phyloP scores from a whole-genome alignment of 495 filamentous ascomycete species.

The Corynascus novoguineensis region DNA sequence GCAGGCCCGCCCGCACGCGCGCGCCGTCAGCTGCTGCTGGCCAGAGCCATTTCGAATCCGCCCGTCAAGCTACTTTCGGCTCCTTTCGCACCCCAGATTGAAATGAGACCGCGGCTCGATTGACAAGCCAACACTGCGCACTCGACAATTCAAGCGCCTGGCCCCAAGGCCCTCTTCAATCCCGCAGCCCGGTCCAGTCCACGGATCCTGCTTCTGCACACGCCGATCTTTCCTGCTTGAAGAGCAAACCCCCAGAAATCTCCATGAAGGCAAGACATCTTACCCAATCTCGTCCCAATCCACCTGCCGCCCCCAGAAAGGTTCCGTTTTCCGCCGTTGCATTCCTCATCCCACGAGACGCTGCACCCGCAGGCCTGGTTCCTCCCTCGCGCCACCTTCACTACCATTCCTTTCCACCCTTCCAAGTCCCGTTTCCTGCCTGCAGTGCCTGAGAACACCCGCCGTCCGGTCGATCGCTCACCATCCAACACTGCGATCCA shows the following conservation, averaged over 20 bases:
- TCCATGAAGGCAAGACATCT: conserved; percentile 10
- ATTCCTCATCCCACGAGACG: conserved; percentile 19
- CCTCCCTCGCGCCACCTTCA: neutral
- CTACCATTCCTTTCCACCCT: neutral
- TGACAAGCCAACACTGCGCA: too few relatives aligned
- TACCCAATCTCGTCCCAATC: conserved; percentile 7
- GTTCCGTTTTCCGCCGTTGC: conserved; percentile 16
- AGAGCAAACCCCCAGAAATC: neutral
- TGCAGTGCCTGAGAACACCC: neutral
- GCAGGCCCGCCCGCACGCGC: neutral
- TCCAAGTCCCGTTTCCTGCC: neutral
- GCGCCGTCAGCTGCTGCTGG: neutral
- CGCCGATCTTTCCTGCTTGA: conserved; percentile 18
- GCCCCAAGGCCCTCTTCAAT: conserved; percentile 2
- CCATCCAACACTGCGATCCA: neutral
- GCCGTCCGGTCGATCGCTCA: neutral
- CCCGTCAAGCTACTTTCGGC: neutral
- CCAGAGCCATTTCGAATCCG: neutral
- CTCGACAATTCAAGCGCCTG: neutral
- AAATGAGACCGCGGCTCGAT: neutral
- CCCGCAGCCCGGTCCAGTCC: conserved; percentile 11
- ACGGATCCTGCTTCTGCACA: neutral
- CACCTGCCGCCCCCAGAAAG: neutral
- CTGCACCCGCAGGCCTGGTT: conserved; percentile 9
- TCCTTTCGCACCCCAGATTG: too few relatives aligned